Evolutionary conservation across 371 early-diverging fungal species (phyloP), one percentile per base, ranked within the genome.

Genomic region (Mortierella sp.): DNA sequence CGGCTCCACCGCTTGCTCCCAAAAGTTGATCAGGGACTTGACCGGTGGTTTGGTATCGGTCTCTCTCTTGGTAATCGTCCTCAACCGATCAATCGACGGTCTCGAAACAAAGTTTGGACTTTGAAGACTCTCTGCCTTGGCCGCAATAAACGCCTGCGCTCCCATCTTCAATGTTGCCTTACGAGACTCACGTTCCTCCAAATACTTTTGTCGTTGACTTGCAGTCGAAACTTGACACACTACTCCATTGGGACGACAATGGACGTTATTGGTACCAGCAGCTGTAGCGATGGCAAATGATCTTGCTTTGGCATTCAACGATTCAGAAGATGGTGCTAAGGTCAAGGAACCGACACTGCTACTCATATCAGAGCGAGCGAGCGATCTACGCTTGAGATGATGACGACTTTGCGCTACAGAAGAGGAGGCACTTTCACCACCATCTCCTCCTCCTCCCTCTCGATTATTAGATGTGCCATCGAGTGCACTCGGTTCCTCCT

Each of bases 11-110:
- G 67, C 37, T 24, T 73, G 67, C 26, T 73, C 73, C 73, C 73
- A 73, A 37, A 73, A 73, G 60, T 43, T 73, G 37, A 73, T 73
- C 62, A 73, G 28, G 1, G 63, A 59, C 63, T 59, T 66, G 42
- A 73, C 67, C 6, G 73, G 68, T 3, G 73, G 73, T 28, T 73
- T 73, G 1, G 41, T 53, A 19, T 50, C 55, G 5, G 55, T 37
- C 11, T 73, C 67, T 12, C 62, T 46, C 9, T 54, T 61, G 3
- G 67, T 67, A 9, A 58, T 73, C 28, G 62, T 67, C 48, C 73
- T 67, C 56, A 73, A 62, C 24, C 67, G 73, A 21, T 72, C 72
- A 55, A 72, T 72, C 42, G 64, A 64, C 0, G 72, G 72, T 19
- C 72, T 42, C 4, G 72, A 64, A 12, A 64, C 60, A 34, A 56